These are phyloP conservation scores for Trichocomaceae sp. DNA, from an alignment of 2,329 filamentous ascomycete species.

Conservation along the genomic window DNA sequence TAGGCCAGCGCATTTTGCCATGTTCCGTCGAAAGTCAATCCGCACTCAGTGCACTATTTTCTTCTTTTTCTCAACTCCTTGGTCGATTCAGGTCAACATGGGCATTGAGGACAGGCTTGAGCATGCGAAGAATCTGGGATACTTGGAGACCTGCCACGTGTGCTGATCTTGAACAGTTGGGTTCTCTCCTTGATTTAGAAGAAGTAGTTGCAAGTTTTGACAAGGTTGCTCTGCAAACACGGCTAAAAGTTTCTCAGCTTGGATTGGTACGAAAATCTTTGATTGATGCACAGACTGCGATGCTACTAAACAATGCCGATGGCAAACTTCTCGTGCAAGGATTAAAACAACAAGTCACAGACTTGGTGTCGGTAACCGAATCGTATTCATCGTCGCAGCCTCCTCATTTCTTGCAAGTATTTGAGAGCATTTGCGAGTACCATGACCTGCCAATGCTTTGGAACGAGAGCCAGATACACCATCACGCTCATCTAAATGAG, in stretches of 20 bases:
- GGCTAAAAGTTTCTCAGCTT: slow-evolving; percentile 30
- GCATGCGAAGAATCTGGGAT: slow-evolving; percentile 75
- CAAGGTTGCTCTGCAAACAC: slow-evolving; percentile 30
- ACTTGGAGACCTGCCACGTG: slow-evolving; percentile 58
- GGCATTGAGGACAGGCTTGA: slow-evolving; percentile 65
- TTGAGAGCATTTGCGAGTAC: slow-evolving; percentile 44
- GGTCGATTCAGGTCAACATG: slow-evolving; percentile 62
- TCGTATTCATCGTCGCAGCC: slow-evolving; percentile 22
- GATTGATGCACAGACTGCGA: slow-evolving; percentile 32
- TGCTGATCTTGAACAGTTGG: slow-evolving; percentile 27
- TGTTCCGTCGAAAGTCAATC: slow-evolving; percentile 26
- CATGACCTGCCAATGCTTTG: slow-evolving; percentile 29
- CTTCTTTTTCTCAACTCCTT: slow-evolving; percentile 28
- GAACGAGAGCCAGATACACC: slow-evolving; percentile 9
- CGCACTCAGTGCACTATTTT: slow-evolving; percentile 23
- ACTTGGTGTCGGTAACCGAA: slow-evolving; percentile 28
- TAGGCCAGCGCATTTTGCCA: slow-evolving; percentile 30
- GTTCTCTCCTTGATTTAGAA: slow-evolving; percentile 32
- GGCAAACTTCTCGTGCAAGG: slow-evolving; percentile 30
- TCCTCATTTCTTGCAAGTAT: slow-evolving; percentile 42
- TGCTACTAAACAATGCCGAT: slow-evolving; percentile 32
- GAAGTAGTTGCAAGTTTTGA: slow-evolving; percentile 32
- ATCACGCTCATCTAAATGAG: slow-evolving; percentile 21
- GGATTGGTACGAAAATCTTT: slow-evolving; percentile 33
- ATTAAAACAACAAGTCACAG: slow-evolving; percentile 33